A percentile compares a stretch with the other conserved stretches of the same genome.
phyloP scores from a whole-genome alignment of 108 stramenopile genomes.

The Cyclotella baltica region DNA sequence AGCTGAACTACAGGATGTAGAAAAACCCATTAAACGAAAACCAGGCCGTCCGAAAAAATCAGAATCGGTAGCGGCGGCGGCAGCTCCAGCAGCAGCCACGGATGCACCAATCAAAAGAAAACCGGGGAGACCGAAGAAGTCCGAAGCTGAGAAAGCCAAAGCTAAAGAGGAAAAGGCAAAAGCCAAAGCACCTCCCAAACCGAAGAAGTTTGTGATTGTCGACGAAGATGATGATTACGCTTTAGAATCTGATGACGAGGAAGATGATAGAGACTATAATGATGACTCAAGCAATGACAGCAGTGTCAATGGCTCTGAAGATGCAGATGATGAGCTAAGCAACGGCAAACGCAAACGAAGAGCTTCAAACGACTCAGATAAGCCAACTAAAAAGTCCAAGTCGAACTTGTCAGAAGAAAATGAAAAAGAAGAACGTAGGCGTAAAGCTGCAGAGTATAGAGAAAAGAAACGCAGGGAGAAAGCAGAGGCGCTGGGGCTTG shows the following conservation, averaged over 20 bases:
- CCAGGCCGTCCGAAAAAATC: constrained; percentile 43
- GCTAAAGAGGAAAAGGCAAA: constrained; percentile 13
- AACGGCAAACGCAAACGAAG: constrained; percentile 28
- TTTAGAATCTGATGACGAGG: constrained; percentile 39
- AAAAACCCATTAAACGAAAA: constrained; percentile 20
- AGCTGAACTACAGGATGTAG: background rate
- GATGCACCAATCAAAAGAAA: constrained; percentile 32
- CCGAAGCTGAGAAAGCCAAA: constrained; percentile 17
- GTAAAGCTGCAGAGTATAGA: constrained; percentile 16
- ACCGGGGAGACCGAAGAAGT: constrained; percentile 43
- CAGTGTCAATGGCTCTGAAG: constrained; percentile 18
- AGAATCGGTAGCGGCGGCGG: constrained; percentile 10
- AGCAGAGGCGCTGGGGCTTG: constrained; percentile 23
- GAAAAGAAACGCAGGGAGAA: constrained; percentile 25
- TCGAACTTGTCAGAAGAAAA: constrained; percentile 31
- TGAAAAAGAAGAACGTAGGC: constrained; percentile 26
- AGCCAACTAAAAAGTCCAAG: constrained; percentile 39
- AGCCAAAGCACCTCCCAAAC: constrained; percentile 1
- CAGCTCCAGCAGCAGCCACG: constrained; percentile 1
- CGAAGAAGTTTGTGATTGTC: constrained; percentile 33
- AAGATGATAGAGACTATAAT: constrained; percentile 45
- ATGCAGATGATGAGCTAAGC: constrained; percentile 12
- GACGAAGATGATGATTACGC: constrained; percentile 50
- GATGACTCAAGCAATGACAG: constrained; percentile 26
- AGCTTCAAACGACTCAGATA: constrained; percentile 2